A percentile compares a stretch with the other conserved stretches of the same genome.
These are phyloP conservation scores for Alternaria angustiovoidea DNA, from an alignment of 2,329 filamentous ascomycete species.

Conservation along the genomic window DNA sequence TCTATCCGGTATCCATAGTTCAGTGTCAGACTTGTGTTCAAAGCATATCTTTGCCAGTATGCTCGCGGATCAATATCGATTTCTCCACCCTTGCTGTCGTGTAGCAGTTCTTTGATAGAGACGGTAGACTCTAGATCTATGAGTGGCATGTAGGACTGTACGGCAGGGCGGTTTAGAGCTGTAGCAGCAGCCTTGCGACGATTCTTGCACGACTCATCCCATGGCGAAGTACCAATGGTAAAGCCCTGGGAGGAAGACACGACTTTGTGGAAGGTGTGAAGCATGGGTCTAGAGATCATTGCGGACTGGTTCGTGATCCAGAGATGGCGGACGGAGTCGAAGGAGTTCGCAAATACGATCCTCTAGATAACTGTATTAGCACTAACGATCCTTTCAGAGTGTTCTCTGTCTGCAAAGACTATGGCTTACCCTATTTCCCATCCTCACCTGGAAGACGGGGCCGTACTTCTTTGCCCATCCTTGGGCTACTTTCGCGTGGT, in stretches of 20 bases:
- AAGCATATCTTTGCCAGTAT: slow-evolving; percentile 77
- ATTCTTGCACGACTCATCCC: slow-evolving; percentile 81
- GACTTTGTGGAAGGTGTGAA: slow-evolving; percentile 83
- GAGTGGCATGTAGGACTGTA: slow-evolving; percentile 82
- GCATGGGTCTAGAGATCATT: slow-evolving; percentile 77
- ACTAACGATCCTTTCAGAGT: background rate
- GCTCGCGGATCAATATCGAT: slow-evolving; percentile 73
- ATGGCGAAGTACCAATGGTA: slow-evolving; percentile 84
- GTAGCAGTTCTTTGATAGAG: slow-evolving; percentile 75
- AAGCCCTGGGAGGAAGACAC: slow-evolving; percentile 80
- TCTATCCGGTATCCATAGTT: slow-evolving; percentile 82
- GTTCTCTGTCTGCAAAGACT: background rate
- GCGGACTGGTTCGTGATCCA: slow-evolving; percentile 83
- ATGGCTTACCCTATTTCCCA: slow-evolving; percentile 70
- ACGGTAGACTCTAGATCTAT: slow-evolving; percentile 78
- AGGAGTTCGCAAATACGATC: slow-evolving; percentile 80
- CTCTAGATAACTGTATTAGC: slow-evolving; percentile 54
- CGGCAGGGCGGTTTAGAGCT: slow-evolving; percentile 76
- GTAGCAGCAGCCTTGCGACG: slow-evolving; percentile 81
- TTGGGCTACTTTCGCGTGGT: slow-evolving; percentile 57
- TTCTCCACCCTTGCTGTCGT: slow-evolving; percentile 68
- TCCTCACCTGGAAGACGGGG: slow-evolving; percentile 59
- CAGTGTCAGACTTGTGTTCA: slow-evolving; percentile 79
- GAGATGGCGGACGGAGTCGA: slow-evolving; percentile 74
- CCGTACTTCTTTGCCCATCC: slow-evolving; percentile 59